phyloP scores from a whole-genome alignment of 306 rosid genomes.

The Alnus glutinosa region DNA sequence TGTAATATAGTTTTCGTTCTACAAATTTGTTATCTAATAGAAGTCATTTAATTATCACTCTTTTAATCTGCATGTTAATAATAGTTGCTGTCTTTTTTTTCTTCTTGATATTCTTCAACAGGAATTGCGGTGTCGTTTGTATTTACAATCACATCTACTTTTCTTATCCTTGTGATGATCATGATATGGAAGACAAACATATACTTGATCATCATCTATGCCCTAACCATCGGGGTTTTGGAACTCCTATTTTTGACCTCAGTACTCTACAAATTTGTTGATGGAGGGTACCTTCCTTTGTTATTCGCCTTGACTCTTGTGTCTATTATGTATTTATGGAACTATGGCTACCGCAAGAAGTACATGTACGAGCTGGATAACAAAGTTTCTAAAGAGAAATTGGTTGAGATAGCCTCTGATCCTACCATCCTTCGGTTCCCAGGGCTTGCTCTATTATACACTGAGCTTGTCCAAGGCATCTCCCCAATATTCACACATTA shows the following conservation, averaged over 20 bases:
- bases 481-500: constrained; percentile 85
- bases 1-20: not conserved
- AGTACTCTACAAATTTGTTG: constrained; percentile 68
- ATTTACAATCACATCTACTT: constrained; percentile 69
- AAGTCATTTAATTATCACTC: not conserved
- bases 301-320: constrained; percentile 52
- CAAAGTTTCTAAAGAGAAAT: constrained; percentile 47
- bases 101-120: constrained; percentile 8
- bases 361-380: constrained; percentile 56
- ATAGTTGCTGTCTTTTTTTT: not conserved
- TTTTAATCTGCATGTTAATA: not conserved
- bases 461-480: constrained; percentile 83
- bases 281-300: constrained; percentile 88
- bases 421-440: constrained; percentile 34
- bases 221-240: constrained; percentile 44
- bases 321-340: constrained; percentile 70
- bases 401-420: constrained; percentile 37
- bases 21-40: not conserved
- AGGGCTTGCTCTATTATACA: constrained; percentile 72
- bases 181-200: constrained; percentile 86
- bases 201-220: constrained; percentile 45
- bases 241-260: constrained; percentile 71
- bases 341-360: constrained; percentile 58
- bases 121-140: constrained; percentile 92
- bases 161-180: constrained; percentile 69